Base-by-base conservation (phyloP, 1,284 basidiomycete genomes). In the Psilocybe mexicana region DNA sequence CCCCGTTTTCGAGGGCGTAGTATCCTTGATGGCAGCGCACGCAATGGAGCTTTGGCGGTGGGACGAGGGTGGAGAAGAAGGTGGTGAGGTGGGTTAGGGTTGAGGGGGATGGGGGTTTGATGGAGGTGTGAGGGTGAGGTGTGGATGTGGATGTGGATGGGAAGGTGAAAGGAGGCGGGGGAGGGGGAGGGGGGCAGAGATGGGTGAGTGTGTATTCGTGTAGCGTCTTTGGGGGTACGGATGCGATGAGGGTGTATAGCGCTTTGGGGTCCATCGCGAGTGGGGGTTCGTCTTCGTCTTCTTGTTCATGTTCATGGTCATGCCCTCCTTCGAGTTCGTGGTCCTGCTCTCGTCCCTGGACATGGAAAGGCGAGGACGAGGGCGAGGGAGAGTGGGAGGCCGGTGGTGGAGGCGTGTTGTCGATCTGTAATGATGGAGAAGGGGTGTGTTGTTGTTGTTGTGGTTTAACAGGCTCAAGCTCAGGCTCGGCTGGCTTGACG, bases 1-100 rank as follows among this genome's bases (percentile, higher is more conserved):
- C 82, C 6, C 67, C 71, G 62, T 87, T 86, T 61, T 86, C 83
- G 3, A 86, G 71, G 0, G 83, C 82, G 60, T 79, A 82, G 61
- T 77, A 87, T 57, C 75, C 77, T 53, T 82, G 80, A 70, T 92
- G 89, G 69, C 90, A 92, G 2, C 90, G 80, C 24, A 85, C 79
- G 59, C 89, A 92, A 64, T 92, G 89, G 14, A 88, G 73, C 46
- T 74, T 72, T 2, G 86, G 87, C 0, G 90, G 89, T 0, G 85
- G 86, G 0, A 76, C 72, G 44, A 92, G 80, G 1, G 76, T 69
- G 3, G 78, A 70, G 65, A 88, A 88, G 72, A 90, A 89, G 0
- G 72, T 56, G 1, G 77, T 72, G 3, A 90, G 74, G 11, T 77
- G 70, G 26, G 76, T 69, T 6, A 84, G 70, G 65, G 75, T 58